Base-by-base conservation (phyloP, 2,329 filamentous ascomycete genomes). In the Corynespora cassiicola region DNA sequence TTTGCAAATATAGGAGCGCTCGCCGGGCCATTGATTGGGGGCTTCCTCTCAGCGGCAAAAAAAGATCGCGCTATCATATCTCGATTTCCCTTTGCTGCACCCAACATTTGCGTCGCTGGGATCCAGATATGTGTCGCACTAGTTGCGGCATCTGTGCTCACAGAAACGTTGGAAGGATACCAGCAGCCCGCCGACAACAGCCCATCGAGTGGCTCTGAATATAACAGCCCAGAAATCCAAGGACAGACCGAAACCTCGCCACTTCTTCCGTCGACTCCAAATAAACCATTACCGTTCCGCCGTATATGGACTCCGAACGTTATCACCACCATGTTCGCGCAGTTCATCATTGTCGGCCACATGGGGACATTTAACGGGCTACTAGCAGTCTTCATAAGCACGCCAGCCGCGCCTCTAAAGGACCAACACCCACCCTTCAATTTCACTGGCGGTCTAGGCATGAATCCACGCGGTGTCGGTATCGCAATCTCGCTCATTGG, bases 11-110 rank as follows among this genome's bases (percentile, higher is more conserved):
- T 74, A 77, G 7, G 76, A 73, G 2, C 78, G 77, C 1, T 50
- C 73, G 1, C 65, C 84, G 27, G 78, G 76, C 4, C 77, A 75
- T 1, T 65, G 74, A 37, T 52, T 73, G 36, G 81, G 78, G 1
- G 81, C 80, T 9, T 69, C 73, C 53, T 85, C 83, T 79, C 78
- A 83, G 70, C 69, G 68, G 17, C 64, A 70, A 36, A 29, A 25
- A 23, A 31, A 14, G 8, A 24, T 14, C 18, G 18, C 12, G 27
- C 30, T 22, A 19, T 36, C 4, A 12, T 26, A 7, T 27, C 43
- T 7, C 29, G 26, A 21, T 87, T 81, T 65, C 84, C 84, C 0
- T 87, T 83, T 66, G 81, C 81, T 1, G 66, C 87, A 32, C 85
- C 85, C 0, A 86, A 85, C 53, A 61, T 87, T 1, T 68, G 86